These are phyloP conservation scores for Tuber brumale DNA, from an alignment of 495 filamentous ascomycete genomes.

Conservation along the genomic window DNA sequence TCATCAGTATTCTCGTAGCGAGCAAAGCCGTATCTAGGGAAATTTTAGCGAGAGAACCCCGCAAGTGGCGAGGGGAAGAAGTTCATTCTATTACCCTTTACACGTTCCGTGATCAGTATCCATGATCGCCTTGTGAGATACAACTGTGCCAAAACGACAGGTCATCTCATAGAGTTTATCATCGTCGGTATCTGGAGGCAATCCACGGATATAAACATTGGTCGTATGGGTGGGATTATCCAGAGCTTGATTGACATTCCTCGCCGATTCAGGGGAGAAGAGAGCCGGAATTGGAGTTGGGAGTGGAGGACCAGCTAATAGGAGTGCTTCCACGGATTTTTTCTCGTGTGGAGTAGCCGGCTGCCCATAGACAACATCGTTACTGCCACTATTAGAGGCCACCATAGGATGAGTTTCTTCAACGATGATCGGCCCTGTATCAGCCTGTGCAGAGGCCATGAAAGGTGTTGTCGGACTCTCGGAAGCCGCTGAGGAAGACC, in stretches of 20 bases:
- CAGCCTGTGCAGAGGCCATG: constrained; percentile 18
- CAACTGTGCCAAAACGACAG: constrained; percentile 77
- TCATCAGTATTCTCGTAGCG: constrained; percentile 81
- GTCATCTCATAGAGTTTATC: constrained; percentile 78
- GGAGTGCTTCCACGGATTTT: constrained; percentile 61
- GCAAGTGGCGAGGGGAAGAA: constrained; percentile 4
- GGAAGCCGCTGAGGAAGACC: constrained; percentile 37
- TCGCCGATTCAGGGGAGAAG: constrained; percentile 65
- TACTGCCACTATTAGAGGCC: constrained; percentile 8
- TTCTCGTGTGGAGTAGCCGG: constrained; percentile 13
- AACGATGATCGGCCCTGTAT: constrained; percentile 33
- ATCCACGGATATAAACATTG: constrained; percentile 95
- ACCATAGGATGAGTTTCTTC: constrained; percentile 26
- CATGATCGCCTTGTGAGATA: constrained; percentile 94
- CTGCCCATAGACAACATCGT: constrained; percentile 19
- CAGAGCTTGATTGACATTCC: constrained; percentile 81
- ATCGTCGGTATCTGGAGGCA: constrained; percentile 90
- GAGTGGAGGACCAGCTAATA: constrained; percentile 69
- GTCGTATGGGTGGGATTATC: constrained; percentile 81
- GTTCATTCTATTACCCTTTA: constrained; percentile 65
- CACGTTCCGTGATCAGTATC: constrained; percentile 82
- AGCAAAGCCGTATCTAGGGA: constrained; percentile 81
- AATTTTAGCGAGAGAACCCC: constrained; percentile 30
- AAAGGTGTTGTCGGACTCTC: constrained; percentile 36
- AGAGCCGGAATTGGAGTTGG: constrained; percentile 83